Base-by-base conservation (phyloP, 306 rosid species). In the Trichosanthes cucumerina region DNA sequence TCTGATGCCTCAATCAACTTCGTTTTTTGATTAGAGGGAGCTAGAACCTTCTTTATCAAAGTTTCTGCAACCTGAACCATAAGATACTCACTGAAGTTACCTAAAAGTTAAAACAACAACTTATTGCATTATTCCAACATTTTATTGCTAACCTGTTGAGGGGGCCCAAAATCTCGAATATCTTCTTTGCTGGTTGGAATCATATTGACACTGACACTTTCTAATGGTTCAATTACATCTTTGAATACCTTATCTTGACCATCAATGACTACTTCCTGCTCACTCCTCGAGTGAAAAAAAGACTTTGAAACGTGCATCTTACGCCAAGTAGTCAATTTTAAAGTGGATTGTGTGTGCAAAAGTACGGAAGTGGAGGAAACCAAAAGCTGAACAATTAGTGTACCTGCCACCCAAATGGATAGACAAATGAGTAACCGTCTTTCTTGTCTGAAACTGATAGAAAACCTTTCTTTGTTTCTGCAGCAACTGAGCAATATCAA, bases 401-500 rank as follows among this genome's bases (percentile, higher is more conserved):
- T 79, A 93, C 98, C 98, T 94, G 98, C 98, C 99, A 96, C 81
- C 98, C 99, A 43, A 96, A 96, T 78, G 98, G 98, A 82, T 93
- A 96, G 70, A 90, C 39, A 81, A 92, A 96, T n/a, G 90, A 59
- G 84, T 96, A 96, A 43, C 97, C 97, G 14, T 96, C 99, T 85
- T 87, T 90, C 81, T 88, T 73, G 90, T 92, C 99, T 21, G 76
- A 34, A 79, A 91, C 97, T 0, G 88, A 12, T 59, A 87, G 78
- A 87, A 88, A 96, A 79, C 96, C 96, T 86, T 91, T 86, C 83
- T 83, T 87, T n/a, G 44, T 82, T 88, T 96, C 99, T 88, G 93
- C 98, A 91, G 98, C 99, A 93, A 92, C 99, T 96, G 99, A 91
- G 89, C 90, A 96, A 92, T 88, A 96, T 96, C 97, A 96, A 91